Evolutionary conservation across 495 filamentous ascomycete species (phyloP), one percentile per base, ranked within the genome.

Genomic region (Trichoderma asperelloides): DNA sequence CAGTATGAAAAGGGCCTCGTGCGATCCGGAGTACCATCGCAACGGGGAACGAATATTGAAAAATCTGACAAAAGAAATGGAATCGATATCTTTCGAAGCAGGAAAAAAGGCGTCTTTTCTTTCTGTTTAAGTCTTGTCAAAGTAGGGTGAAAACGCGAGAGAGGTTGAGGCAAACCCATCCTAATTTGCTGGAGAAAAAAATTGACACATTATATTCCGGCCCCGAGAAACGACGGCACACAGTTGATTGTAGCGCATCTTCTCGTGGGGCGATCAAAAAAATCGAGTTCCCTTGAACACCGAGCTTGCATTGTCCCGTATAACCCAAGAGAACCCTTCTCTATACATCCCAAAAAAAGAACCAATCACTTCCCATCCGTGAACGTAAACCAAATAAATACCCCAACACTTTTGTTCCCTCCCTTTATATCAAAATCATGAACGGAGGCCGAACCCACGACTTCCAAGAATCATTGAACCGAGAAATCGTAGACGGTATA

Each of bases 401-500:
- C 75, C 72, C 69, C 69, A 70, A 69, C 70, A 70, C 47, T 47
- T 71, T 66, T 71, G 73, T 73, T 72, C 71, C 72, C 74, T 79
- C 76, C 55, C 55, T 30, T 60, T 27, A 28, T 60, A 60, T 60
- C 55, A 60, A 23, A 60, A 78, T 78, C 75, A 79, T 65, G 62
- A 65, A 70, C 66, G 60, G 68, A 73, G 68, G 65, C 71, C 40
- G 69, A 66, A 70, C 69, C 69, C 74, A 71, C 66, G 68, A 68
- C 72, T 71, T 70, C 72, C 74, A 70, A 63, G 39, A 63, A 75
- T 77, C 75, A 74, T 73, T 68, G 72, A 70, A 72, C 68, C 72
- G 70, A 75, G 68, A 73, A 75, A 73, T 76, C 72, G 72, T 74
- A 73, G 71, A 71, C 70, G 71, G 72, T 74, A 72, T 66, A 67